Base-by-base conservation (phyloP, 225 moss, liverwort and hornwort species). In the Sphagnum tenellum region DNA sequence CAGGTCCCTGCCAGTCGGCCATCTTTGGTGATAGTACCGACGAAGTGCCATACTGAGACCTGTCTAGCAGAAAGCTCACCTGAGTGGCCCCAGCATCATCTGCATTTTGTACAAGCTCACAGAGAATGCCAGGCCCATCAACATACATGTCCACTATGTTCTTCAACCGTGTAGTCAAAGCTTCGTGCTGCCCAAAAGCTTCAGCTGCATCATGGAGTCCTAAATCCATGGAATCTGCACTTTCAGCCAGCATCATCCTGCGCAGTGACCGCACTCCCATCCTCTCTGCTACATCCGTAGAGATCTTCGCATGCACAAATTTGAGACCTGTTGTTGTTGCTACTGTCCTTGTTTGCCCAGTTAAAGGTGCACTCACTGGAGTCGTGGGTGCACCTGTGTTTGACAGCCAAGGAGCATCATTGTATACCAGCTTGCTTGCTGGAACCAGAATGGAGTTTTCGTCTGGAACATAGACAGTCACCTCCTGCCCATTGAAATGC, bases 121-220 rank as follows among this genome's bases (percentile, higher is more conserved):
- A 92, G 3, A 92, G 74, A 67, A 92, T 92, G 64, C 92, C 92
- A 46, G 92, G 87, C 58, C 92, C 92, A 72, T 92, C 89, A 46
- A 87, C 84, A 69, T 92, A 92, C 92, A 92, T 92, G 71, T 92
- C 92, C 14, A 92, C 92, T 12, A 92, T 92, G 73, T 92, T 87
- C 81, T 92, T 92, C 45, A 92, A 76, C 53, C 92, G 82, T 49
- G 92, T 92, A 12, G 92, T 92, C 49, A 92, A 75, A 29, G 92
- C 92, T 70, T 92, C 92, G 60, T 92, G 92, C 75, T 92, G 92
- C 64, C 92, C 92, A 81, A 92, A 92, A 47, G 89, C 89, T 81
- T 92, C 89, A 56, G 89, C 92, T 77, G 92, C 92, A 75, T 92
- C 86, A 73, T 92, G 92, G 49, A 92, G 82, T 56, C 92, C 89